Percentiles rank a stretch among this genome's conserved stretches.
These are phyloP conservation scores for Colletotrichum costaricense DNA, from an alignment of 2,329 filamentous ascomycete species.

Conservation along the genomic window DNA sequence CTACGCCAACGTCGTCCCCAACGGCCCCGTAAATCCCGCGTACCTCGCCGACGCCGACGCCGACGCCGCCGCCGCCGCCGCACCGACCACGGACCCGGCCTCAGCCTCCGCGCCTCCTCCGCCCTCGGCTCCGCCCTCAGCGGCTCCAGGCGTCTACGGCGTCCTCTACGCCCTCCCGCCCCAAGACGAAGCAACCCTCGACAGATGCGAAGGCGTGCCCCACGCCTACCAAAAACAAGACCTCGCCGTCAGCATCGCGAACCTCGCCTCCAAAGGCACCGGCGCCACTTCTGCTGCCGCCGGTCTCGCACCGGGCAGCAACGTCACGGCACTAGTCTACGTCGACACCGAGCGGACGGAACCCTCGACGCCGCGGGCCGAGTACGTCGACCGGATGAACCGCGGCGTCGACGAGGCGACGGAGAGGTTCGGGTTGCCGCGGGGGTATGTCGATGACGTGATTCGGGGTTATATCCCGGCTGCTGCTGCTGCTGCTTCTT, in stretches of 20 bases:
- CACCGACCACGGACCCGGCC: background rate
- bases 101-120: slow-evolving; percentile 31
- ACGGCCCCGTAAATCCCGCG: slow-evolving; percentile 2
- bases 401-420: slow-evolving; percentile 69
- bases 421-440: slow-evolving; percentile 62
- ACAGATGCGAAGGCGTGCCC: slow-evolving; percentile 72
- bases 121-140: no score
- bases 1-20: slow-evolving; percentile 74
- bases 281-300: background rate
- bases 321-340: slow-evolving; percentile 64
- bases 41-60: slow-evolving; percentile 5
- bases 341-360: slow-evolving; percentile 59
- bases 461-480: slow-evolving; percentile 58
- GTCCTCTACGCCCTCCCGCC: slow-evolving; percentile 64
- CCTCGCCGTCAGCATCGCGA: slow-evolving; percentile 52
- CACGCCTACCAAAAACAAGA: slow-evolving; percentile 68
- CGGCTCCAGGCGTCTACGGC: slow-evolving; percentile 62
- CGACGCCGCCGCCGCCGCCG: slow-evolving; percentile 9
- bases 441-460: slow-evolving; percentile 63
- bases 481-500: background rate
- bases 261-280: background rate
- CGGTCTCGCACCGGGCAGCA: no score
- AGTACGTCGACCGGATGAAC: slow-evolving; percentile 75
- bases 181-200: slow-evolving; percentile 63
- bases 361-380: slow-evolving; percentile 57